Conservation (phyloP, 164 flowering plant species). For the Vitis cinerea region DNA sequence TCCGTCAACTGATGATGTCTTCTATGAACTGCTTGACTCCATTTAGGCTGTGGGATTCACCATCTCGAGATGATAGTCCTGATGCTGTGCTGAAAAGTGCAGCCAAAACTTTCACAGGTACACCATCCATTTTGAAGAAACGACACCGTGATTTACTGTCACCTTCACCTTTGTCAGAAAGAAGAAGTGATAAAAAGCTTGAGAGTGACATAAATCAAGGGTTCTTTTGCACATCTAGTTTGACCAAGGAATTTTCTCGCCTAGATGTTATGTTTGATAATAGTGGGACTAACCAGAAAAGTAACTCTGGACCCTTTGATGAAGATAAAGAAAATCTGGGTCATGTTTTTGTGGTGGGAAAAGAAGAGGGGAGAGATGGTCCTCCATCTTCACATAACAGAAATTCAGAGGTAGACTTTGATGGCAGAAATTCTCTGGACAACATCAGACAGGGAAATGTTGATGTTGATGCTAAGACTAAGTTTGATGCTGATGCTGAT, state of each 20-base stretch:
- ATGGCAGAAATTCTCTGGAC: conserved; percentile 9
- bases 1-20: conserved; percentile 83
- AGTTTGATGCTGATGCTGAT: conserved; percentile 9
- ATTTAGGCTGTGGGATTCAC: conserved; percentile 82
- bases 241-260: conserved; percentile 49
- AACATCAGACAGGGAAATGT: conserved; percentile 3
- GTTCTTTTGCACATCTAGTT: conserved; percentile 27
- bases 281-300: conserved; percentile 13
- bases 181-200: conserved; percentile 65
- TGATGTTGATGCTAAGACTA: conserved; percentile 18
- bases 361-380: conserved; percentile 18
- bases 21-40: conserved; percentile 70
- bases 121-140: conserved; percentile 92
- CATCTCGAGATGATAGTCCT: conserved; percentile 63
- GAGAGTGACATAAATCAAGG: conserved; percentile 38
- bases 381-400: conserved; percentile 4
- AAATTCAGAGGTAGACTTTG: conserved; percentile 5
- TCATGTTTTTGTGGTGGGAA: conserved; percentile 7
- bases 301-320: conserved; percentile 1
- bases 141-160: conserved; percentile 79
- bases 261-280: conserved; percentile 49
- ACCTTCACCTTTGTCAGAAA: conserved; percentile 82
- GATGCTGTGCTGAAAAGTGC: conserved; percentile 81
- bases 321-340: conserved; percentile 37
- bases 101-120: conserved; percentile 71